Base-by-base conservation (phyloP, 2,329 filamentous ascomycete species). In the Fusarium odoratissimum region DNA sequence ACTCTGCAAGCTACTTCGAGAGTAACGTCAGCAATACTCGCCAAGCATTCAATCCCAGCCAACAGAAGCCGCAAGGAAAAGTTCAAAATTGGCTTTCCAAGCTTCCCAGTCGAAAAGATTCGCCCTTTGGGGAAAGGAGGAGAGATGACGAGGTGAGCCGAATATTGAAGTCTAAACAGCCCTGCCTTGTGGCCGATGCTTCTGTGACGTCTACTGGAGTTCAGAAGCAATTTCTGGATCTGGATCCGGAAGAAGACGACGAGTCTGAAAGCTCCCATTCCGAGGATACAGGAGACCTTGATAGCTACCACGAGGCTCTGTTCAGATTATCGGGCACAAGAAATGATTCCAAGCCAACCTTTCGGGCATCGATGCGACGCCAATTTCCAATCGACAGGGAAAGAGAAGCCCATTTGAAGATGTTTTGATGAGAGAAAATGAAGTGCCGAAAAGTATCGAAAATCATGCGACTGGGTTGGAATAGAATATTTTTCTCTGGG, bases 321-420 rank as follows among this genome's bases (percentile, higher is more conserved):
- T 30, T 58, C 6, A 37, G 21, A 5, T 28, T 58, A 28, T 58
- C 41, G 3, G 6, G 41, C 0, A 6, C 21, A 3, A 28, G 8
- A 21, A 3, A 49, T n/a, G 14, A n/a, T n/a, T 30, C 19, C 23
- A 48, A 23, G 23, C 31, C 31, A n/a, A 30, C 12, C 9, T 58
- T 49, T 49, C 55, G 55, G 6, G 41, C 55, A 6, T 49, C 55
- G 9, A 58, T 58, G 55, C 55, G 55, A 49, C 55, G 55, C 6
- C 40, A 19, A 19, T 58, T 49, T 23, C 55, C 55, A 12, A 49
- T 58, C 8, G 31, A 35, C 8, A 17, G 23, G 19, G 23, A 48
- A 37, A 40, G 8, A 41, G 35, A 54, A 30, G 35, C 44, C 1
- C 31, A 58, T 16, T n/a, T 49, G 1, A 49, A 21, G 5, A 23